Evolutionary conservation across 495 filamentous ascomycete species (phyloP).

Genomic region (Aspergillus steynii): DNA sequence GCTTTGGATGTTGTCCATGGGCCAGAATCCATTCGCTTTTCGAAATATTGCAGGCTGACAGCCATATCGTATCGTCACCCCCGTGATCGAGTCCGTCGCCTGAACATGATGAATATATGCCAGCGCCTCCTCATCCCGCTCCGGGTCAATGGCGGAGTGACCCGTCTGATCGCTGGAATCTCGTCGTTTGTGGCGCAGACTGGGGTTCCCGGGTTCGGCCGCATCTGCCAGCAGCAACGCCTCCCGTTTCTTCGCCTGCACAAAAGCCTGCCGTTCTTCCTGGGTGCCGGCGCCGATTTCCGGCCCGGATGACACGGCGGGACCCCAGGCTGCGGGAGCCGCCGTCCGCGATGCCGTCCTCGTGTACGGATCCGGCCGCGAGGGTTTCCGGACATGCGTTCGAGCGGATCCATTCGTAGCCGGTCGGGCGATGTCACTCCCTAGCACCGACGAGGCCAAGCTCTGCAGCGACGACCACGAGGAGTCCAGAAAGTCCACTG

Average conservation of each 20-base stretch:
- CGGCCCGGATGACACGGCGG: slow-evolving; percentile 39
- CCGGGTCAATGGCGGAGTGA: slow-evolving; percentile 37
- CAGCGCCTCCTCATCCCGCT: slow-evolving; percentile 68
- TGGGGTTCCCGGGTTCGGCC: slow-evolving; percentile 43
- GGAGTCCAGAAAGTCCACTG: slow-evolving; percentile 48
- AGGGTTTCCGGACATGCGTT: slow-evolving; percentile 43
- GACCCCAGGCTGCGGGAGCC: slow-evolving; percentile 54
- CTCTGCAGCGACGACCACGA: slow-evolving; percentile 57
- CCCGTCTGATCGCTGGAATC: slow-evolving; percentile 55
- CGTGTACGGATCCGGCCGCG: slow-evolving; percentile 42
- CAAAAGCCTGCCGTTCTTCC: slow-evolving; percentile 56
- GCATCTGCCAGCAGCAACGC: slow-evolving; percentile 57
- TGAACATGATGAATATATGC: slow-evolving; percentile 90
- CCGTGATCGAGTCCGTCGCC: slow-evolving; percentile 79
- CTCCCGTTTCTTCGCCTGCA: slow-evolving; percentile 64
- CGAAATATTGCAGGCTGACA: slow-evolving; percentile 76
- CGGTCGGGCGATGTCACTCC: slow-evolving; percentile 42
- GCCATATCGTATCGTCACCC: slow-evolving; percentile 85
- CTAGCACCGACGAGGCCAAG: slow-evolving; percentile 53
- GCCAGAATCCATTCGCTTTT: slow-evolving; percentile 92
- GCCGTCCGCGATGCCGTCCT: slow-evolving; percentile 40
- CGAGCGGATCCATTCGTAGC: slow-evolving; percentile 31
- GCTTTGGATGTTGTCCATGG: slow-evolving; percentile 82
- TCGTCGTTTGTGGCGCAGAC: slow-evolving; percentile 57
- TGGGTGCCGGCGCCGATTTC: slow-evolving; percentile 54